Evolutionary conservation across 139 green algal genomes (phyloP).

Genomic region (Bryopsis sp.): DNA sequence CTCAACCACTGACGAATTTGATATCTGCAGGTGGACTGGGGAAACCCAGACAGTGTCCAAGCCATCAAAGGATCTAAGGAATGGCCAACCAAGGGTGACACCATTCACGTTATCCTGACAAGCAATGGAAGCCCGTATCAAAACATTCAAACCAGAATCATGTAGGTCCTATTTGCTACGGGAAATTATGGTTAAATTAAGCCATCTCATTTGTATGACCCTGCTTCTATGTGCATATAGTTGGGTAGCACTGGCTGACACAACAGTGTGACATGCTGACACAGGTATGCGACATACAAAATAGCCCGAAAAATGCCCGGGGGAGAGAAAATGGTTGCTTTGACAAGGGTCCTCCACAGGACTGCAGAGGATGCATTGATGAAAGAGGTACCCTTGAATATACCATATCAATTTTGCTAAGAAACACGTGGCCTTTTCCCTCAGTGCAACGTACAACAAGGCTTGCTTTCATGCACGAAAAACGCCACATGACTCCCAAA

Average conservation of each 20-base stretch:
- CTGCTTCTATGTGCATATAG: neutral
- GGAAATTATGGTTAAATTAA: neutral
- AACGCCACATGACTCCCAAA: too few species aligned
- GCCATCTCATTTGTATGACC: neutral
- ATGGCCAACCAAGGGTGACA: slow-evolving; percentile 14
- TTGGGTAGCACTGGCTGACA: slow-evolving; percentile 11
- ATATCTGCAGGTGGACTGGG: too few species aligned
- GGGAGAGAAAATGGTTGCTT: slow-evolving; percentile 62
- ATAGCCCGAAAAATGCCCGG: slow-evolving; percentile 53
- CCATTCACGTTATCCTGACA: slow-evolving; percentile 77
- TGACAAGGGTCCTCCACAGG: slow-evolving; percentile 82
- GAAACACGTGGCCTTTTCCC: too few species aligned
- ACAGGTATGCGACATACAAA: slow-evolving; percentile 64
- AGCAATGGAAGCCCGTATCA: slow-evolving; percentile 76
- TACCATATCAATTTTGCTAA: too few species aligned
- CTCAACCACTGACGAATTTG: too few species aligned
- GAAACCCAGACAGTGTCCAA: too few species aligned
- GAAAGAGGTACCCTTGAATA: slow-evolving; percentile 57
- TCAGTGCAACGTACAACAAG: too few species aligned
- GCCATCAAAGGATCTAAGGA: neutral
- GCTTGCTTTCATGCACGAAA: too few species aligned
- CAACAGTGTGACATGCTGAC: slow-evolving; percentile 22
- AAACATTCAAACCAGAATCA: slow-evolving; percentile 83
- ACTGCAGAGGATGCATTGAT: slow-evolving; percentile 56
- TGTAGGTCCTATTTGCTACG: slow-evolving; percentile 34